Percentiles rank a stretch among this genome's conserved stretches.
Conservation (phyloP, 192 early-diverging fungal species). For the Podila epicladia region DNA sequence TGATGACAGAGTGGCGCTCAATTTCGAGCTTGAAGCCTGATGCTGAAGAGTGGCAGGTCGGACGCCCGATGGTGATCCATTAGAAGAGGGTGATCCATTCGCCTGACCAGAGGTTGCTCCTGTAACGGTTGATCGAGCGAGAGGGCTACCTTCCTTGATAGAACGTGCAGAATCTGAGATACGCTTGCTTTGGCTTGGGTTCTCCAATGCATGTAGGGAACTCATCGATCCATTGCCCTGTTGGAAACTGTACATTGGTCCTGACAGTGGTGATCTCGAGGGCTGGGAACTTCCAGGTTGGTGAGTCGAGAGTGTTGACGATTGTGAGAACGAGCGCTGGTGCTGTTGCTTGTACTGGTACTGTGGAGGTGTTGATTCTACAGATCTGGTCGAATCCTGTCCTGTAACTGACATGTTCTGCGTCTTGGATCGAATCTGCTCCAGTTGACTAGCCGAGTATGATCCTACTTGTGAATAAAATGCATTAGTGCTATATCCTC, state of each 20-base stretch:
- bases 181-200: conserved; percentile 10
- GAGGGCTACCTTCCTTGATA: conserved; percentile 26
- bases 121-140: conserved; percentile 18
- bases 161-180: conserved; percentile 43
- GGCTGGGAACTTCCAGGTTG: conserved; percentile 11
- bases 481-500: neutral
- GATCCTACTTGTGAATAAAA: conserved; percentile 11
- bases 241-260: conserved; percentile 43
- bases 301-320: conserved; percentile 27
- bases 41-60: conserved; percentile 24
- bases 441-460: conserved; percentile 22
- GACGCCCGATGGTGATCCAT: conserved; percentile 6
- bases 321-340: conserved; percentile 41
- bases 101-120: conserved; percentile 9
- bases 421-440: conserved; percentile 24
- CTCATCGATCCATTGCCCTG: conserved; percentile 28
- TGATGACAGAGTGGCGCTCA: conserved; percentile 14
- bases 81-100: conserved; percentile 12
- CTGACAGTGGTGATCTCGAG: conserved; percentile 29
- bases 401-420: neutral
- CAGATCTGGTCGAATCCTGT: conserved; percentile 5
- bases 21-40: conserved; percentile 31
- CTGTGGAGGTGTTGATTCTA: conserved; percentile 1
- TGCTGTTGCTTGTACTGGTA: conserved; percentile 8
- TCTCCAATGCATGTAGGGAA: conserved; percentile 35